Evolutionary conservation across 2,329 filamentous ascomycete genomes (phyloP).

Genomic region (Aspergillus fructus): DNA sequence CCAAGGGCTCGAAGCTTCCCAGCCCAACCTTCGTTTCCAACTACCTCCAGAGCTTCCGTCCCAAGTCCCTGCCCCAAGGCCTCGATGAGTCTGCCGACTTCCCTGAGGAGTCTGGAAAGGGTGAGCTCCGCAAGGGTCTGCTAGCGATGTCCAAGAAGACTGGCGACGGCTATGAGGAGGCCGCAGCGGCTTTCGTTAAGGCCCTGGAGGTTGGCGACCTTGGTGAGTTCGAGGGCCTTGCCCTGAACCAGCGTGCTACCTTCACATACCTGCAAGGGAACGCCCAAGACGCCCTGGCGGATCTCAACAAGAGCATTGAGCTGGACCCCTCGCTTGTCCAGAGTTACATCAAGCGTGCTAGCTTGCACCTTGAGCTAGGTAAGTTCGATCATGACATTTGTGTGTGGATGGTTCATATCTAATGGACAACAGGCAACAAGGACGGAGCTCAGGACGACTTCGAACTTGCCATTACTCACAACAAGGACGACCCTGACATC

Average conservation of each 20-base stretch:
- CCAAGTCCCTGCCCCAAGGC: conserved; percentile 73
- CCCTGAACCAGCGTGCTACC: conserved; percentile 94
- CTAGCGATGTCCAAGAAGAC: conserved; percentile 81
- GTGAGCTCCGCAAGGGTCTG: conserved; percentile 80
- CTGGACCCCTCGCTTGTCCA: conserved; percentile 85
- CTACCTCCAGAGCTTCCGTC: conserved; percentile 97
- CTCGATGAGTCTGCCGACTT: conserved; percentile 81
- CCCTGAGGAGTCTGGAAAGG: conserved; percentile 74
- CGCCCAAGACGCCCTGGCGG: conserved; percentile 75
- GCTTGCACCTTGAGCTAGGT: conserved; percentile 94
- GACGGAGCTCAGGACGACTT: conserved; percentile 89
- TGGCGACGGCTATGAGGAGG: conserved; percentile 86
- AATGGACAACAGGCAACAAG: conserved; percentile 64
- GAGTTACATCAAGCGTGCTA: conserved; percentile 98
- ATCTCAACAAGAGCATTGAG: conserved; percentile 91
- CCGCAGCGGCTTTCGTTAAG: conserved; percentile 79
- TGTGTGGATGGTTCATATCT: not conserved
- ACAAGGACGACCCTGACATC: conserved; percentile 88
- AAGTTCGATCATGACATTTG: conserved; percentile 30
- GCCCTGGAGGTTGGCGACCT: conserved; percentile 80
- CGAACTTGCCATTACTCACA: conserved; percentile 77
- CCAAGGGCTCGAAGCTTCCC: conserved; percentile 80
- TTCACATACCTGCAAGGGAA: conserved; percentile 92
- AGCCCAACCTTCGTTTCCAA: conserved; percentile 97
- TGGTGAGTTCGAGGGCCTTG: conserved; percentile 80